Evolutionary conservation across 2,329 filamentous ascomycete genomes (phyloP).

Genomic region (Aspergillus novoparasiticus): DNA sequence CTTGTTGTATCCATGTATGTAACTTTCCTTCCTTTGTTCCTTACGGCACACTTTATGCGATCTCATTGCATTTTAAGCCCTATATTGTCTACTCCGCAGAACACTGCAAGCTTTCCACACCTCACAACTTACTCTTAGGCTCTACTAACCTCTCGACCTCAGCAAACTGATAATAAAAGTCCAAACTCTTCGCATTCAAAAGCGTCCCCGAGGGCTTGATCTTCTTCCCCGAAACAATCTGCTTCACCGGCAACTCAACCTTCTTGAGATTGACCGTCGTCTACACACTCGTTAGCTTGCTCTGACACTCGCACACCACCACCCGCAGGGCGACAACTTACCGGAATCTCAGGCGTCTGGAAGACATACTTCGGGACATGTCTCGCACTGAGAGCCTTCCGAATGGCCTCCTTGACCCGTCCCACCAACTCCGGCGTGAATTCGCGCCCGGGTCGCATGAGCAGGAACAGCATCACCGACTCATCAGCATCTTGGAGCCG

Average conservation of each 20-base stretch:
- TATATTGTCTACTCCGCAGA: not conserved
- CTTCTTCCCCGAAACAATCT: slow-evolving; percentile 74
- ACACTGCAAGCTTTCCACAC: not conserved
- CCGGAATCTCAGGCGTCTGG: slow-evolving; percentile 78
- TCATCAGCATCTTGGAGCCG: slow-evolving; percentile 62
- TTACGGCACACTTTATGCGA: too few species aligned
- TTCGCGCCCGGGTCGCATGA: slow-evolving; percentile 60
- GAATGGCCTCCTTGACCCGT: slow-evolving; percentile 66
- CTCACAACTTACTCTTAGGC: slow-evolving; percentile 25
- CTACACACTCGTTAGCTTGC: slow-evolving; percentile 41
- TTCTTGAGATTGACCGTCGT: slow-evolving; percentile 84
- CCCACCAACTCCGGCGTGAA: slow-evolving; percentile 60
- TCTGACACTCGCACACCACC: not conserved
- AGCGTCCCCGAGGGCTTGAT: slow-evolving; percentile 77
- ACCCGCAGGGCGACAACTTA: slow-evolving; percentile 47
- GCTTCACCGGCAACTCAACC: slow-evolving; percentile 81
- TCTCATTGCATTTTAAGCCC: too few species aligned
- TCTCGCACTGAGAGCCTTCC: slow-evolving; percentile 66
- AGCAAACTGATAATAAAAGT: slow-evolving; percentile 79
- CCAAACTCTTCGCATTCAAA: slow-evolving; percentile 72
- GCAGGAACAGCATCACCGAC: slow-evolving; percentile 60
- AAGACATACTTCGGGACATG: slow-evolving; percentile 81
- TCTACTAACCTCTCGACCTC: slow-evolving; percentile 64
- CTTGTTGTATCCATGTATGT: too few species aligned
- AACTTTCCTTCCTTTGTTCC: too few species aligned